phyloP scores from a whole-genome alignment of 192 early-diverging fungal genomes.

The Coemansia umbellata region DNA sequence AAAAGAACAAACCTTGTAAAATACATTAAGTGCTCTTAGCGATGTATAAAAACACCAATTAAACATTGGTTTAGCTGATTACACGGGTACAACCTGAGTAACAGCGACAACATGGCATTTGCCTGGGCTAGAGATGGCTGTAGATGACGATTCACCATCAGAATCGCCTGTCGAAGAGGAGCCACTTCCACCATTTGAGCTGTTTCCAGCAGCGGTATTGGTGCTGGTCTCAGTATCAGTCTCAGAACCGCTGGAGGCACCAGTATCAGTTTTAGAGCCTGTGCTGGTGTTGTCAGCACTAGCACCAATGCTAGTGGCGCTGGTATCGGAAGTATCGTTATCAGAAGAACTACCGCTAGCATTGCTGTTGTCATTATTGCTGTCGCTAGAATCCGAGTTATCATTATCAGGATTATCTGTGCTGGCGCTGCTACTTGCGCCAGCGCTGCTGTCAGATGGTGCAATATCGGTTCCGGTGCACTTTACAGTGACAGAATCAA shows the following conservation, averaged over 20 bases:
- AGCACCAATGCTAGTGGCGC: neutral
- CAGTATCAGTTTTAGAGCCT: neutral
- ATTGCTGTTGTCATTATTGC: neutral
- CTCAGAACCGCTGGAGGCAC: neutral
- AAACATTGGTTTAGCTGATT: no score
- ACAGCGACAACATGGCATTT: no score
- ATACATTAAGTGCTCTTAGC: no score
- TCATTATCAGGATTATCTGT: neutral
- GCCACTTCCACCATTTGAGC: neutral
- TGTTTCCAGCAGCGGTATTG: neutral
- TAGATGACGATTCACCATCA: no score
- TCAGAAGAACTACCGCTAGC: neutral
- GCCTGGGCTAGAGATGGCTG: no score
- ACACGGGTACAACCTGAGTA: no score
- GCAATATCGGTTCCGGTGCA: conserved; percentile 17
- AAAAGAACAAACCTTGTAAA: no score
- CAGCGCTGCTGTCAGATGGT: neutral
- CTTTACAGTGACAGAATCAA: conserved; percentile 53
- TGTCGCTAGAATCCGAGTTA: neutral
- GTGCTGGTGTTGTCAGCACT: neutral
- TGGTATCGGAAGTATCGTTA: neutral
- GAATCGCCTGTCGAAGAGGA: no score
- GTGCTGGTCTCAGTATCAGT: neutral
- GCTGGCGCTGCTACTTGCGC: neutral
- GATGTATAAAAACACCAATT: no score